Conservation (phyloP, 441 rosid species). For the Brassica balearica region DNA sequence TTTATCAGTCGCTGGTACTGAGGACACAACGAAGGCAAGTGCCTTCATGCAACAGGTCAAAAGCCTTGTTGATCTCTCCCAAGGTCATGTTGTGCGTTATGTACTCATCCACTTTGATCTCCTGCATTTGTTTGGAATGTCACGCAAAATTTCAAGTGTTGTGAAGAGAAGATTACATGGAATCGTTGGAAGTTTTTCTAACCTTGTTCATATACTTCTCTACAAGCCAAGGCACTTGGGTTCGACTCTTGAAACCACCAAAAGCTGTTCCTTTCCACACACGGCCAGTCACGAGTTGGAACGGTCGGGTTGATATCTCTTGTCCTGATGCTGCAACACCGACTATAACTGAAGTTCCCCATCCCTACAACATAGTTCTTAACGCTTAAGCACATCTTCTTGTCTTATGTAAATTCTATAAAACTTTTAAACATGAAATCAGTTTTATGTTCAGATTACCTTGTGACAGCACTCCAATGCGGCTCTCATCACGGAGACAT, state of each 20-base stretch:
- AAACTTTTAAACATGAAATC: not conserved
- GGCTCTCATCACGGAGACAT: constrained; percentile 92
- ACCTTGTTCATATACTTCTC: constrained; percentile 97
- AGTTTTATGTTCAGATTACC: constrained; percentile 49
- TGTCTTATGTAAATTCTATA: not conserved
- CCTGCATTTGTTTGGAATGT: constrained; percentile 52
- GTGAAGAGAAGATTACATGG: not conserved
- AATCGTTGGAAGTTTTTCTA: not conserved
- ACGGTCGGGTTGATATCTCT: constrained; percentile 94
- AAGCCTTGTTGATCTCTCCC: constrained; percentile 84
- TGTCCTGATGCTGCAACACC: constrained; percentile 99
- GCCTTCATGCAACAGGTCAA: constrained; percentile 90
- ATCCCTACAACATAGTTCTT: constrained; percentile 60
- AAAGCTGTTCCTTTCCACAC: constrained; percentile 99
- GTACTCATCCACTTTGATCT: constrained; percentile 94
- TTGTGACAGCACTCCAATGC: constrained; percentile 99
- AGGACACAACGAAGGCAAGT: constrained; percentile 95
- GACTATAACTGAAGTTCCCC: constrained; percentile 96
- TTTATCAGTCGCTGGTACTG: constrained; percentile 46
- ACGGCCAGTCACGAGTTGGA: constrained; percentile 98
- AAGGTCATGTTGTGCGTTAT: constrained; percentile 75
- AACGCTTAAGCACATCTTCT: not conserved
- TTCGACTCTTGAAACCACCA: constrained; percentile 99
- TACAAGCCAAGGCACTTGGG: constrained; percentile 97
- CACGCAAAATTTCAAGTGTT: constrained; percentile 9